Evolutionary conservation across 2,329 filamentous ascomycete genomes (phyloP).

Genomic region (Didymella sp.): DNA sequence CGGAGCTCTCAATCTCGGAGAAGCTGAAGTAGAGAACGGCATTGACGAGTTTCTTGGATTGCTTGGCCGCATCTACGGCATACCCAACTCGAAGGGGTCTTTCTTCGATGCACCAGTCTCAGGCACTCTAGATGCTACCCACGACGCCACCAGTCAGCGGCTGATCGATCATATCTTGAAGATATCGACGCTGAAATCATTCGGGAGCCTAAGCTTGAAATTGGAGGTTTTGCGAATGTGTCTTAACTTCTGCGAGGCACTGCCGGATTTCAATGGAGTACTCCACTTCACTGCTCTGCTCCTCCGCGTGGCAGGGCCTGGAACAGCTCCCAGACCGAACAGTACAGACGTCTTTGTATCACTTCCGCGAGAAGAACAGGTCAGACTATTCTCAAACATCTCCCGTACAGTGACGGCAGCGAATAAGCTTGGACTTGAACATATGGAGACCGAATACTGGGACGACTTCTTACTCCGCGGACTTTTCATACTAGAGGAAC

Average conservation of each 20-base stretch:
- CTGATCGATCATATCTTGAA: conserved; percentile 62
- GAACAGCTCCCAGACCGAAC: conserved; percentile 73
- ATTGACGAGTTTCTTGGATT: conserved; percentile 52
- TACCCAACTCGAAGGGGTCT: conserved; percentile 43
- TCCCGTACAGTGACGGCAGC: conserved; percentile 82
- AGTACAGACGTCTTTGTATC: conserved; percentile 73
- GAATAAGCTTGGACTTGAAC: conserved; percentile 72
- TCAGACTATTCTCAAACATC: conserved; percentile 83
- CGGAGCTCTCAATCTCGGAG: conserved; percentile 68
- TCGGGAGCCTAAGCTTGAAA: conserved; percentile 82
- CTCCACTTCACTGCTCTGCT: conserved; percentile 85
- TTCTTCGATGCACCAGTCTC: conserved; percentile 20
- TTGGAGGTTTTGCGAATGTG: conserved; percentile 87
- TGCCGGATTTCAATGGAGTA: conserved; percentile 92
- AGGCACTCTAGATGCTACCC: conserved; percentile 14
- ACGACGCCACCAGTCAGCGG: conserved; percentile 47
- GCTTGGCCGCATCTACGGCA: conserved; percentile 53
- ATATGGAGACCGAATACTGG: conserved; percentile 87
- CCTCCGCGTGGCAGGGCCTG: conserved; percentile 80
- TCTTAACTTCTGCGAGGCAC: conserved; percentile 89
- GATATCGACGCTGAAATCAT: conserved; percentile 61
- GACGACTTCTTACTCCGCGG: conserved; percentile 91
- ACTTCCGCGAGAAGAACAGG: conserved; percentile 82
- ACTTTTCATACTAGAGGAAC: conserved; percentile 67
- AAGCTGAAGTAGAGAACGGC: conserved; percentile 49